Evolutionary conservation across 257 asterid species (phyloP).

Genomic region (Nicotiana tomentosiformis): DNA sequence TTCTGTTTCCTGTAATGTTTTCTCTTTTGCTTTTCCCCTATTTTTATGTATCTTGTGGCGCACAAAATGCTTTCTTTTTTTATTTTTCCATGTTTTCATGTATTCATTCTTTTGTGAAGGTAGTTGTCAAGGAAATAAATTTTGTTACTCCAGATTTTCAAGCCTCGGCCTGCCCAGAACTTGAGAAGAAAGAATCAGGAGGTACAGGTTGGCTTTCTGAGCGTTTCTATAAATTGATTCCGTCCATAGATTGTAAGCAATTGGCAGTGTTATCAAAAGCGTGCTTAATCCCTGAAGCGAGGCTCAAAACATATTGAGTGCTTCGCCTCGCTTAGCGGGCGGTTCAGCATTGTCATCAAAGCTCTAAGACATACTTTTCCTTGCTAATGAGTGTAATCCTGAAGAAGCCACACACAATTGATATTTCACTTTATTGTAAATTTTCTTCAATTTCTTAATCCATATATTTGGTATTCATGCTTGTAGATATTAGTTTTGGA

Average conservation of each 20-base stretch:
- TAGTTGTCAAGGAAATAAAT: conserved; percentile 54
- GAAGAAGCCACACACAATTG: no score
- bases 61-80: not conserved
- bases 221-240: not conserved
- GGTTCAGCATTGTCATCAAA: no score
- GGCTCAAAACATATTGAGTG: no score
- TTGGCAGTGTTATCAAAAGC: no score
- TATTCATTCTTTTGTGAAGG: conserved; percentile 29
- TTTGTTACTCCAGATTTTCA: conserved; percentile 37
- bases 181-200: conserved; percentile 23
- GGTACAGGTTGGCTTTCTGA: conserved; percentile 22
- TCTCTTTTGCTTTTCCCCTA: not conserved
- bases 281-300: no score
- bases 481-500: no score
- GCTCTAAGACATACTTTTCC: no score
- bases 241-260: not conserved
- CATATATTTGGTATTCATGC: no score
- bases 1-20: not conserved
- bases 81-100: not conserved
- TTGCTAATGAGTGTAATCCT: no score
- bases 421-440: no score
- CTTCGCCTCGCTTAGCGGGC: no score
- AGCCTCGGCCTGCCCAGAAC: conserved; percentile 15
- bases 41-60: not conserved
- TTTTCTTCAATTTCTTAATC: no score